Evolutionary conservation across 192 early-diverging fungal species (phyloP), one percentile per base, ranked within the genome.

Genomic region (Gigaspora rosea): DNA sequence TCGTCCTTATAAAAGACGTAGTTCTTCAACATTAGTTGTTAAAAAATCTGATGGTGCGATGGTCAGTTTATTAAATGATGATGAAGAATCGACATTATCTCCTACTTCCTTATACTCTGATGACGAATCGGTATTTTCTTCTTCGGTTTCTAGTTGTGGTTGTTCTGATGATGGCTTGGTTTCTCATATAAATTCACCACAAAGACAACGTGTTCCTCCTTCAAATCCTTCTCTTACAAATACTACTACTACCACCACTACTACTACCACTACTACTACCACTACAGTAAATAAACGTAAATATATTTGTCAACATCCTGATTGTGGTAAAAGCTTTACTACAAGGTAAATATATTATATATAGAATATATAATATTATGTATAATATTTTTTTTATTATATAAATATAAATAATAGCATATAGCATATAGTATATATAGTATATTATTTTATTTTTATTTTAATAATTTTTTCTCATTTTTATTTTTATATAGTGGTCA

Each of bases 301-400:
- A 79, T 92, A 93, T 85, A 83, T 84, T 70, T 94, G 93, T 80
- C 49, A 82, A 8, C 87, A 78, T 49, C 86, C 80, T 7, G 84
- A 86, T 6, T 94, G 93, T 78, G 89, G 89, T 79, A 92, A 91
- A 81, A 88, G 90, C 48, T 94, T 94, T 81, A 93, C 93, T 9
- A 93, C 92, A n/a, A 93, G 88, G 88, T 89, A 80, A 75, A 32
- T n/a, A 50, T 16, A 4, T 72, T 50, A 62, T 61, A 20, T 49
- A n/a, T 67, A 33, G 13, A 47, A 9, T 66, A 27, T 52, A 32
- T 32, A 13, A 54, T 18, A 13, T 15, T 46, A 22, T 64, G 11
- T n/a, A 49, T 32, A 50, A 13, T 64, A 50, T 12, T 12, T 4
- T 54, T 13, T 18, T 13, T 54, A 54, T 54, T 54, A 18, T 54